Evolutionary conservation across 169 alveolate species (phyloP).

Genomic region (Eimeria praecox): DNA sequence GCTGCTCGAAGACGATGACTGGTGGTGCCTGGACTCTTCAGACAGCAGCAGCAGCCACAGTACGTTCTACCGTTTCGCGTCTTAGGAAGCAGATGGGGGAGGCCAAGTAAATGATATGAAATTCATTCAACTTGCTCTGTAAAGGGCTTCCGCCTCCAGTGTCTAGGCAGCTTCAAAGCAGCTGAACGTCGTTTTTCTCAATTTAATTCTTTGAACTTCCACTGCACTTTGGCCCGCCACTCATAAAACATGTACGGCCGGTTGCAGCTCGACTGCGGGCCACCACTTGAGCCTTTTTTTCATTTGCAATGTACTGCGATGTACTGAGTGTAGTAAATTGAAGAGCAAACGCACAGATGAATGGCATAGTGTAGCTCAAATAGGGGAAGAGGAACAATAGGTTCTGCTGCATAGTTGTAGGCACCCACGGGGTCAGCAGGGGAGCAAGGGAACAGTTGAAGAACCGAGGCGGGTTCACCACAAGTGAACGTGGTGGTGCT

Average conservation of each 20-base stretch:
- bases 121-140: neutral
- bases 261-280: neutral
- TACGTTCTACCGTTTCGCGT: slow-evolving; percentile 89
- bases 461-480: too few species aligned
- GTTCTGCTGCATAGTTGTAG: too few species aligned
- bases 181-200: neutral
- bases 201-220: neutral
- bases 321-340: too few species aligned
- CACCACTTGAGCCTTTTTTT: neutral
- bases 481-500: too few species aligned
- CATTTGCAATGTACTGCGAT: too few species aligned
- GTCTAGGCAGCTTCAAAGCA: neutral
- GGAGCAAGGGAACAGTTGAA: too few species aligned
- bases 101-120: neutral
- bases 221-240: neutral
- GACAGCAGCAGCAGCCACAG: slow-evolving; percentile 98
- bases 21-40: slow-evolving; percentile 99
- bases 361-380: too few species aligned
- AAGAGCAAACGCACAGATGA: too few species aligned
- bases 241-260: too few species aligned
- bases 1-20: slow-evolving; percentile 96
- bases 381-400: too few species aligned
- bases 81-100: slow-evolving; percentile 84
- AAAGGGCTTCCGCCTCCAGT: neutral
- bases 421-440: too few species aligned